Conservation (phyloP, 345 rosid species). For the Camelina hispida region DNA sequence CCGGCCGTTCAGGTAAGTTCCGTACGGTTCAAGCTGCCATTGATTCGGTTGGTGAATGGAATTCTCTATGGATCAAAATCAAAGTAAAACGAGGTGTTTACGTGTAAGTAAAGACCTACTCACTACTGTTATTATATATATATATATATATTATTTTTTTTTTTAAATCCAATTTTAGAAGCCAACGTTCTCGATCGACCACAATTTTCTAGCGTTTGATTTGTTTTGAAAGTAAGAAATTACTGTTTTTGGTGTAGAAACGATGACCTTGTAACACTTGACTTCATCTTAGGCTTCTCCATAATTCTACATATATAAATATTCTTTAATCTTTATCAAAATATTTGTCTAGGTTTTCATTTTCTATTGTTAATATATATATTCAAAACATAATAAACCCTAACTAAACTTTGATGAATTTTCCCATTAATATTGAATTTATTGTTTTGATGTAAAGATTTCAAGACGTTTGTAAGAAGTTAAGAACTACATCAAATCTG, state of each 20-base stretch:
- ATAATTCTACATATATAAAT: not conserved
- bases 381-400: not conserved
- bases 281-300: not conserved
- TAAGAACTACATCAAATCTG: not conserved
- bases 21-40: slow-evolving; percentile 39
- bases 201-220: slow-evolving; percentile 18
- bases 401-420: not conserved
- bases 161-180: not conserved
- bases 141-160: too few species aligned
- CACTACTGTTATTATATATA: not conserved
- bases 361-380: not conserved
- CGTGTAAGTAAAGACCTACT: slow-evolving; percentile 38
- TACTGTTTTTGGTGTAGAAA: not conserved
- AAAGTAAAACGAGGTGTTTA: slow-evolving; percentile 44
- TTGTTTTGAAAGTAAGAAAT: not conserved
- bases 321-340: not conserved
- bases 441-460: not conserved
- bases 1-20: slow-evolving; percentile 19
- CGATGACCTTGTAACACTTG: slow-evolving; percentile 12
- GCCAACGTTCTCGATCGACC: slow-evolving; percentile 15
- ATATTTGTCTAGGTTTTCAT: not conserved
- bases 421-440: not conserved
- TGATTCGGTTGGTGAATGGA: slow-evolving; percentile 26
- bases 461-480: not conserved
- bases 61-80: slow-evolving; percentile 45